Evolutionary conservation across 495 filamentous ascomycete species (phyloP), one percentile per base, ranked within the genome.

Genomic region (Immersiella caudata): DNA sequence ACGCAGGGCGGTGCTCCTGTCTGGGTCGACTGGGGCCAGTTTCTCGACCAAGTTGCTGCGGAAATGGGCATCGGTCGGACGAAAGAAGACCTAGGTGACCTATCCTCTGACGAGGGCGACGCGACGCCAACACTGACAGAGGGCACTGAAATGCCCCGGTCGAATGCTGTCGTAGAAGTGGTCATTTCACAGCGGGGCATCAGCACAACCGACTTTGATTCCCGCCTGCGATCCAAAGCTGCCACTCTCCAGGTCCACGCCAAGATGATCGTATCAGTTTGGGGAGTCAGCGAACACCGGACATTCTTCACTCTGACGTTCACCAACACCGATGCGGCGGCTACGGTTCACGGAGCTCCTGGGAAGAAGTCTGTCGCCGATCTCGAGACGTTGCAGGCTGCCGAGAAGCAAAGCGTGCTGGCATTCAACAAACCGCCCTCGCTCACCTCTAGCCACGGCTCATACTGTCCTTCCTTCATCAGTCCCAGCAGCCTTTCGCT

Each of bases 181-280:
- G 76, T 89, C 26, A 76, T 90, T 21, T 80, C 84, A 0, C 67
- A 65, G 6, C 73, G 71, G 51, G 75, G 70, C 56, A 67, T 76
- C 49, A 68, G 68, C 54, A 58, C 74, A 61, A 69, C 76, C 12
- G 63, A 72, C 0, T 71, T 70, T 46, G 71, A 76, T 33, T 52
- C 66, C 2, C 69, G 65, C 18, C 33, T 64, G 52, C 71, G 66
- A 66, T 70, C 78, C 54, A 66, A 83, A 70, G 63, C 72, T 40
- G 70, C 67, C 9, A 72, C 76, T 12, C 70, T 75, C 52, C 82
- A 86, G 54, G 76, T 81, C 0, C 79, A 82, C 35, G 84, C 88
- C 4, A 88, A 86, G 70, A 89, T 91, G 89, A 88, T 90, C 36
- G 81, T 91, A 24, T 88, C 86, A 1, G 80, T 87, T 20, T 91